Evolutionary conservation across 163 green algal species (phyloP).

Genomic region (Smithsoniella earleae): DNA sequence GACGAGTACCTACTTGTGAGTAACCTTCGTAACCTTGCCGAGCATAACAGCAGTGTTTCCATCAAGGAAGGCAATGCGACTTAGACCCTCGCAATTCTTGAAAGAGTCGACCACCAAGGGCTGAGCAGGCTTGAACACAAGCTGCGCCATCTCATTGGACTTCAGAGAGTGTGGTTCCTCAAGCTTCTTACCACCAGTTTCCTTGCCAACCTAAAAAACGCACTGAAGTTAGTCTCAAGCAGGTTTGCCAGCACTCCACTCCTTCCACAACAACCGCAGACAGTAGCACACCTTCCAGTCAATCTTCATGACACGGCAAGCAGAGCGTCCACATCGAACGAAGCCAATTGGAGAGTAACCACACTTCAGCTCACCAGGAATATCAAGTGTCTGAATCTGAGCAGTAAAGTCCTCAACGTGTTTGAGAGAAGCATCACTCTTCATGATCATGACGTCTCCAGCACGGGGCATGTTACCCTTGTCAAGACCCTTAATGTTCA

Average conservation of each 20-base stretch:
- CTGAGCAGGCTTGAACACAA: conserved; percentile 79
- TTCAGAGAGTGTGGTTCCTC: conserved; percentile 74
- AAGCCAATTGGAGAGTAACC: conserved; percentile 89
- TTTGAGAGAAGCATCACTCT: conserved; percentile 73
- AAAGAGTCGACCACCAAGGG: conserved; percentile 81
- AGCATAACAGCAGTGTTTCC: conserved; percentile 92
- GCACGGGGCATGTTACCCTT: conserved; percentile 84
- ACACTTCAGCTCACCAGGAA: conserved; percentile 82
- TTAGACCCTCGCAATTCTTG: conserved; percentile 88
- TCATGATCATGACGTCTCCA: conserved; percentile 87
- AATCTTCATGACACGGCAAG: conserved; percentile 72
- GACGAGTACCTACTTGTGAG: conserved; percentile 49
- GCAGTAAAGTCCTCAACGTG: conserved; percentile 74
- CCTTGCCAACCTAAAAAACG: conserved; percentile 64
- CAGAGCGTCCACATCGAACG: conserved; percentile 77
- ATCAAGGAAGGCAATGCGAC: conserved; percentile 87
- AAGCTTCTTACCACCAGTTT: conserved; percentile 90
- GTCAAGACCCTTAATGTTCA: conserved; percentile 98
- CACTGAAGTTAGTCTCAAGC: too few species aligned
- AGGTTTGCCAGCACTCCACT: too few species aligned
- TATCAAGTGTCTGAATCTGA: conserved; percentile 86
- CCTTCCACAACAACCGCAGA: too few species aligned
- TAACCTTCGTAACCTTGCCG: conserved; percentile 70
- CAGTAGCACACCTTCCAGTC: conserved; percentile 92
- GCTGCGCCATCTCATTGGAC: conserved; percentile 85